phyloP scores from a whole-genome alignment of 176 grass and related monocot genomes.

The Triticum dicoccoides region DNA sequence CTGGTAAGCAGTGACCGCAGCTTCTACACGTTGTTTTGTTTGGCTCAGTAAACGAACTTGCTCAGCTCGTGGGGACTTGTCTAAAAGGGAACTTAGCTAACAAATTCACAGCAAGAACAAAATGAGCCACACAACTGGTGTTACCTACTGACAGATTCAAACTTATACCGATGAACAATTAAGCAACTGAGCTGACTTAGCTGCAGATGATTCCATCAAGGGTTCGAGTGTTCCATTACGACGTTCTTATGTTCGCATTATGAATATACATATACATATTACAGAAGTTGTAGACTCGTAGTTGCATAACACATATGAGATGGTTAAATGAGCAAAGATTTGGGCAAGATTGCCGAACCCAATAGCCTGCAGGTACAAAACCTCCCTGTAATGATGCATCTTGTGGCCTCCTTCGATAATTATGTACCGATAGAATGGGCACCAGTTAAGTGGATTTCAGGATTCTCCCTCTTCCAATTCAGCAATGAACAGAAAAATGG shows the following conservation, averaged over 20 bases:
- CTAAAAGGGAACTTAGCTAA: no score
- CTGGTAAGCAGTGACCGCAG: no score
- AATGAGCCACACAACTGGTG: not conserved
- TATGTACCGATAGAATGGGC: slow-evolving; percentile 34
- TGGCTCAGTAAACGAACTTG: no score
- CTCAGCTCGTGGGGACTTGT: no score
- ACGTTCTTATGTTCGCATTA: slow-evolving; percentile 16
- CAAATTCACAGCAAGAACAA: not conserved
- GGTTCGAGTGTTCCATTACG: slow-evolving; percentile 20
- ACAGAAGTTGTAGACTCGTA: not conserved
- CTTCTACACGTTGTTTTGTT: no score
- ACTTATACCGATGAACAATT: not conserved
- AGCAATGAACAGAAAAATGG: slow-evolving; percentile 34
- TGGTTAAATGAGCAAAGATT: slow-evolving; percentile 5
- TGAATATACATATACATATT: slow-evolving; percentile 25
- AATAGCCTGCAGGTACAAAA: slow-evolving; percentile 11
- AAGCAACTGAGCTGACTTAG: not conserved
- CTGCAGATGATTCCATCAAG: not conserved
- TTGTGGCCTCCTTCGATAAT: slow-evolving; percentile 21
- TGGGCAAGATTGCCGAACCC: slow-evolving; percentile 12
- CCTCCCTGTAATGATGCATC: slow-evolving; percentile 20
- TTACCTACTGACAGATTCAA: not conserved
- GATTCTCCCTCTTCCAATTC: slow-evolving; percentile 35
- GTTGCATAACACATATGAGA: slow-evolving; percentile 12
- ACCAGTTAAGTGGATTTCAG: slow-evolving; percentile 32